A percentile compares a stretch with the other conserved stretches of the same genome.
phyloP scores from a whole-genome alignment of 2,329 filamentous ascomycete species.

The Rhinocladiella similis region DNA sequence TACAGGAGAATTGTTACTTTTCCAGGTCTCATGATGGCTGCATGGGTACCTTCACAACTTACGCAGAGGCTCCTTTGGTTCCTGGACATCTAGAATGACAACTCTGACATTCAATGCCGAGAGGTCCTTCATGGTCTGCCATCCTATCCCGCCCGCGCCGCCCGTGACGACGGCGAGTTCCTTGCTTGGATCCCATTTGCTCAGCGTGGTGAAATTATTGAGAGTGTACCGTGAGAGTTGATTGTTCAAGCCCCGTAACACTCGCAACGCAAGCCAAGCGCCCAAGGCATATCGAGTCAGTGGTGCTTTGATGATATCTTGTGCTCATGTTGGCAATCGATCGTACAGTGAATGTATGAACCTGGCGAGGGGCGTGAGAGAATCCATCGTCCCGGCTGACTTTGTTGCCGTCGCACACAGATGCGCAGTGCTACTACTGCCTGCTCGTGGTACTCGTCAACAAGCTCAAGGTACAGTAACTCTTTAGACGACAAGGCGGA shows the following conservation, averaged over 20 bases:
- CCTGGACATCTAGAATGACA: slow-evolving; percentile 66
- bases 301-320: not conserved
- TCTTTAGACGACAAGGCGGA: too few relatives aligned
- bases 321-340: not conserved
- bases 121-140: not conserved
- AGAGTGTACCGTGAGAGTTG: not conserved
- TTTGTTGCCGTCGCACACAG: too few relatives aligned
- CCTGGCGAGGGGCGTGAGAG: too few relatives aligned
- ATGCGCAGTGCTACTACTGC: too few relatives aligned
- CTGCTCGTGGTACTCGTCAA: too few relatives aligned
- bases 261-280: not conserved
- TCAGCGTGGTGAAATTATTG: slow-evolving; percentile 2
- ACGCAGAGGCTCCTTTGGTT: slow-evolving; percentile 63
- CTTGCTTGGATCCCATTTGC: not conserved
- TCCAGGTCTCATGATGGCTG: too few relatives aligned
- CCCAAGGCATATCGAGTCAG: not conserved
- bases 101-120: slow-evolving; percentile 58
- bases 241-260: not conserved
- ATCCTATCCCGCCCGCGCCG: not conserved
- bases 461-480: too few relatives aligned
- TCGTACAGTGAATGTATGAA: not conserved
- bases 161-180: slow-evolving; percentile 5
- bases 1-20: too few relatives aligned
- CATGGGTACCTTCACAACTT: too few relatives aligned
- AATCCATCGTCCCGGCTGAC: too few relatives aligned